Base-by-base conservation (phyloP, 805 yeast genomes). In the Metschnikowia drakensbergensis region DNA sequence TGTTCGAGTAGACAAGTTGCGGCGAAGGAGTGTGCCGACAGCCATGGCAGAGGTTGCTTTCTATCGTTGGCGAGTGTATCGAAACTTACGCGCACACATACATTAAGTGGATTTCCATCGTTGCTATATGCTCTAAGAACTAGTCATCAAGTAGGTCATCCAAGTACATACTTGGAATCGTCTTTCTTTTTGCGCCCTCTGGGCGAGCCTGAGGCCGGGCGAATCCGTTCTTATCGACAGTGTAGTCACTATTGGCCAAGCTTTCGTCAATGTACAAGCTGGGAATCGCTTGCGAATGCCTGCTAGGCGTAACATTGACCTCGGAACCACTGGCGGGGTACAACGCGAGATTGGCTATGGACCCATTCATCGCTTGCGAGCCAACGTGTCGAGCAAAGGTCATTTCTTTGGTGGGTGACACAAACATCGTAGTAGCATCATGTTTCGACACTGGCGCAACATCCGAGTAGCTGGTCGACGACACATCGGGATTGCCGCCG, bases 361-460 rank as follows among this genome's bases (percentile, higher is more conserved):
- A 61, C 11, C 62, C 64, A 17, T 46, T 54, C 13, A 17, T 10
- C 10, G 23, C n/a, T 25, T 25, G 37, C 5, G 32, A 7, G 30
- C 38, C 45, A 41, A 60, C 59, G 30, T 58, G 63, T 37, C 71
- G 65, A 56, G 67, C 72, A 56, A 75, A 77, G 48, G 72, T 71
- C 79, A 83, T 77, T 58, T 86, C 89, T 13, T 83, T 83, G 0
- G 95, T 88, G 31, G 96, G 96, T 3, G 94, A 86, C 46, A 86
- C 79, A 64, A 84, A 88, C 77, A 84, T 74, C 46, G 62, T 69
- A 34, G 78, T 73, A 55, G 70, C 64, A 51, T 74, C 79, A 46
- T 68, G 67, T 49, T 67, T 67, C 9, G 71, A 55, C 0, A 74
- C 63, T 4, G 49, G 45, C 11, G 59, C 68, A 9, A 54, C 52